These are phyloP conservation scores for Amanita pallidorosea DNA, from an alignment of 768 basidiomycete genomes.

Conservation along the genomic window DNA sequence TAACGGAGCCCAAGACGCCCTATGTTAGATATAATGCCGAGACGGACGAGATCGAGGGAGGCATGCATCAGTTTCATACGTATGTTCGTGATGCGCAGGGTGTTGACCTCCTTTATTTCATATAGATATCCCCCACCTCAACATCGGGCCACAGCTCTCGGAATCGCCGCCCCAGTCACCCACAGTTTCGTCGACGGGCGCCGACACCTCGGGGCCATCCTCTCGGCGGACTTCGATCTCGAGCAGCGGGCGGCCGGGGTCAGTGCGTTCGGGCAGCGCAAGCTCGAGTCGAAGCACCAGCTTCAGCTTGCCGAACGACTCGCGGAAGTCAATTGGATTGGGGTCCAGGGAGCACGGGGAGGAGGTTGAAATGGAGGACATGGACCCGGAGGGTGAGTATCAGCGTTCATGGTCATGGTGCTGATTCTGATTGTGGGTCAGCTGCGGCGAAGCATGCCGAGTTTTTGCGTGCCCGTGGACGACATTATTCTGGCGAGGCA, in stretches of 20 bases:
- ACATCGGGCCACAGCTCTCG: constrained; percentile 29
- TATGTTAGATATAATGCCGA: constrained; percentile 87
- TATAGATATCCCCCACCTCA: constrained; percentile 76
- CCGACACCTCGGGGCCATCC: constrained; percentile 53
- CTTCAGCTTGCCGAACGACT: constrained; percentile 69
- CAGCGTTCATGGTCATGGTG: neutral
- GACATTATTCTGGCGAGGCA: constrained; percentile 86
- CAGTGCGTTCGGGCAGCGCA: constrained; percentile 50
- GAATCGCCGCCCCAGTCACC: constrained; percentile 27
- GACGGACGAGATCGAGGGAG: constrained; percentile 77
- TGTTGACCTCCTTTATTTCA: neutral
- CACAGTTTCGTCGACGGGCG: constrained; percentile 40
- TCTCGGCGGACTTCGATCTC: constrained; percentile 71
- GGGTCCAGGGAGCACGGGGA: constrained; percentile 44
- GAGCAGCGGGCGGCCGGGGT: constrained; percentile 45
- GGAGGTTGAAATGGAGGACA: constrained; percentile 72
- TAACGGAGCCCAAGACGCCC: constrained; percentile 95
- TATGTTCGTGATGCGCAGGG: neutral
- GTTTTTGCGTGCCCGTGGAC: constrained; percentile 69
- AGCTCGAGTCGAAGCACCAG: constrained; percentile 73
- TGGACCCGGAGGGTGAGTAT: constrained; percentile 78
- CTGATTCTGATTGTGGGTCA: constrained; percentile 16
- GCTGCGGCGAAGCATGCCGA: constrained; percentile 76
- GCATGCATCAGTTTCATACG: constrained; percentile 26
- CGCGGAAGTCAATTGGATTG: constrained; percentile 45